Base-by-base conservation (phyloP, 73 alveolate species). In the Effrenium voratum region DNA sequence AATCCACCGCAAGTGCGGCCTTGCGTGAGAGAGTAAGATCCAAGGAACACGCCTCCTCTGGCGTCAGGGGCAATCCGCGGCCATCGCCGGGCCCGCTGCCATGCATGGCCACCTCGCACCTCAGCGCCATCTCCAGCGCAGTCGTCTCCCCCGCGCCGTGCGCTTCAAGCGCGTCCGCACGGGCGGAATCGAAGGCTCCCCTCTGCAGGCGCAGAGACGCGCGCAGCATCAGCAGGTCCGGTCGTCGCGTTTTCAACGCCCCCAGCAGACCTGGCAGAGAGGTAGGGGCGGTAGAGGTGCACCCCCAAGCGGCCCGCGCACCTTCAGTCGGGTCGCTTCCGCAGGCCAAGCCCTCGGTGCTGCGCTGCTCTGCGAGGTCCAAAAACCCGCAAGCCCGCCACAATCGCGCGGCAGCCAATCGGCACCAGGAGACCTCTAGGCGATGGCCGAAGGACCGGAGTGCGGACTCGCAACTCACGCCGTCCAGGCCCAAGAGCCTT, bases 81-180 rank as follows among this genome's bases (percentile, higher is more conserved):
- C 95, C 95, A 44, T 87, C 68, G 30, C 95, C 95, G 0, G 95
- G 95, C 26, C 84, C 95, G 5, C 95, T 84, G 8, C 70, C 95
- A 44, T 87, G 82, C 44, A 87, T 22, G 66, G 95, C 95, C 46
- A 87, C 43, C 36, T 87, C 95, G 49, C 95, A 87, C 0, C 95
- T 83, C 49, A 87, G 16, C 30, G 95, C 95, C 47, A 87, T n/a
- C 2, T 41, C 47, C 43, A 87, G 44, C 12, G 88, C 63, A 52
- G 87, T 76, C 28, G 41, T 46, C 22, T 87, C 95, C 70, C 22
- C 47, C n/a, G 30, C 5, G 32, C 63, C 13, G 26, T 63, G 95
- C 10, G 95, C 95, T 1, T 59, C 49, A 26, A 87, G 44, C 2
- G 95, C 95, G 40, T 87, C 95, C 66, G 13, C 15, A 30, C n/a